Base-by-base conservation (phyloP, 805 yeast genomes). In the Torulaspora maleeae region DNA sequence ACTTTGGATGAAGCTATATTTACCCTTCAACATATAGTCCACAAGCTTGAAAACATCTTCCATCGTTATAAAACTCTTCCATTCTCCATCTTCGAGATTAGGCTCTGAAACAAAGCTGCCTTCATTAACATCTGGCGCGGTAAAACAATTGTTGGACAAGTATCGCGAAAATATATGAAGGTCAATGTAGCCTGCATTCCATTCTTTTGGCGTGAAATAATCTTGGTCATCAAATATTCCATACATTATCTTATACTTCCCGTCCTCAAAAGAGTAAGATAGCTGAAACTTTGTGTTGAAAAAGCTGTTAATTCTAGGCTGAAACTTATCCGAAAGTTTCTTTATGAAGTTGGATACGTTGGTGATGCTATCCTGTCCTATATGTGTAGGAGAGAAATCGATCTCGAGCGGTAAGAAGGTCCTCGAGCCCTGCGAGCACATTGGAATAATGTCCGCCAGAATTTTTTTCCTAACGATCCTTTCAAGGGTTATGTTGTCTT, bases 101-200 rank as follows among this genome's bases (percentile, higher is more conserved):
- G 15, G 13, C 6, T 27, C 15, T 12, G 30, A 4, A n/a, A 27
- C 11, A 2, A 9, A 12, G 30, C 35, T 32, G 6, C 19, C 10
- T 6, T 28, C 16, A 5, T 34, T 6, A 27, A 30, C 22, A n/a
- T 27, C 24, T 10, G n/a, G 9, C 17, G 16, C 15, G 8, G 20
- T 3, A 15, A 38, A 25, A 13, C 34, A 34, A 5, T 16, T 13
- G 5, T 35, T 35, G 7, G 41, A 29, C 27, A 48, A 28, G 28
- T 41, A 44, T 19, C 51, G 43, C 20, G 48, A 48, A 25, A 48
- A 48, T 7, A 42, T 46, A 17, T 47, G 50, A 8, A 47, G 43
- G 20, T 47, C 47, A 30, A 44, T 38, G 25, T 38, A 41, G 30
- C 44, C 32, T 15, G 27, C 24, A 13, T 32, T 40, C 17, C 41